Evolutionary conservation across 768 basidiomycete genomes (phyloP).

Genomic region (Calvatia gigantea): DNA sequence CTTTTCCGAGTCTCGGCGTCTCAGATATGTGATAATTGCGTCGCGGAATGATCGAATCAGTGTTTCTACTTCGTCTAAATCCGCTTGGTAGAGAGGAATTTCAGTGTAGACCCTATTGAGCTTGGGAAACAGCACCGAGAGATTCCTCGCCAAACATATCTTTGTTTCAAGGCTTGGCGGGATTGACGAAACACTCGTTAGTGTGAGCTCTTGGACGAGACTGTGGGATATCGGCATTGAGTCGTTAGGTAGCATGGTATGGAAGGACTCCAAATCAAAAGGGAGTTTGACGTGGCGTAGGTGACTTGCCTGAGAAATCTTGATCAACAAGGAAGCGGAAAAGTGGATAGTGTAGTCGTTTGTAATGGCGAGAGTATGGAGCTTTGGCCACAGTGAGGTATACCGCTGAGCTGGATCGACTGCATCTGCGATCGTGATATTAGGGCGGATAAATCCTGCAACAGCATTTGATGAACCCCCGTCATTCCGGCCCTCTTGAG

Average conservation of each 20-base stretch:
- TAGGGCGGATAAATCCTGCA: conserved; percentile 3
- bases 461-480: background rate
- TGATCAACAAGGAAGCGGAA: background rate
- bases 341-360: conserved; percentile 1
- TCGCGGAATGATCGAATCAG: background rate
- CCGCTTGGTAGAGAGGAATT: background rate
- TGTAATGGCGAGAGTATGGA: conserved; percentile 2
- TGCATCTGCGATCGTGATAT: background rate
- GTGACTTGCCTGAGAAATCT: background rate
- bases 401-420: background rate
- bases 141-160: background rate
- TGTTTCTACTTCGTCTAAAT: background rate
- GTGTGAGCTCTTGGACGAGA: background rate
- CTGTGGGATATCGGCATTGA: background rate
- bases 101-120: background rate
- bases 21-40: background rate
- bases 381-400: conserved; percentile 4
- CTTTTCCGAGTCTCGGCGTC: background rate
- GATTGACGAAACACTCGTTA: background rate
- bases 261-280: background rate
- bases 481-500: background rate
- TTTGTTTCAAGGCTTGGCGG: conserved; percentile 3
- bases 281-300: background rate
- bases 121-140: conserved; percentile 1
- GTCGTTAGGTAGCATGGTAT: background rate